A percentile compares a stretch with the other conserved stretches of the same genome.
phyloP scores from a whole-genome alignment of 805 yeast species.

The Saturnispora besseyi region DNA sequence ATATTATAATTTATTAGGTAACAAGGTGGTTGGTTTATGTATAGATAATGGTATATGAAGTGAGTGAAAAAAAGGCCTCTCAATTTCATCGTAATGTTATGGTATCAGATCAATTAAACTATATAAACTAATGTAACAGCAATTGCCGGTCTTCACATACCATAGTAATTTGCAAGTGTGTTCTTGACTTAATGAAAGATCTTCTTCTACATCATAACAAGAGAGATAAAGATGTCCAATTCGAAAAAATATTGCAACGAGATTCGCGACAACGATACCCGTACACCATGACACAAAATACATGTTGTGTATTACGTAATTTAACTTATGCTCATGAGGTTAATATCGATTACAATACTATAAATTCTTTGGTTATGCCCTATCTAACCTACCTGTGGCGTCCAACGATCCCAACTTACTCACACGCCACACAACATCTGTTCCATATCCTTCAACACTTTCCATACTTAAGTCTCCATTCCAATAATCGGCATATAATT shows the following conservation, averaged over 20 bases:
- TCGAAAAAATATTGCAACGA: not conserved
- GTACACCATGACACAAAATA: not conserved
- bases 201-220: not conserved
- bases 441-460: slow-evolving; percentile 84
- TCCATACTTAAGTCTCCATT: slow-evolving; percentile 80
- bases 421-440: slow-evolving; percentile 74
- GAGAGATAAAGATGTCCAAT: not conserved
- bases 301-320: too few relatives aligned
- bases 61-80: too few relatives aligned
- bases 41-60: not conserved
- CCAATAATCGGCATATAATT: slow-evolving; percentile 94
- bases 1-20: not conserved
- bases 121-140: not conserved
- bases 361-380: slow-evolving; percentile 33
- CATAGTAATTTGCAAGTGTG: not conserved
- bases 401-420: slow-evolving; percentile 68
- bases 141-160: not conserved
- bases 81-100: too few relatives aligned
- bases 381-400: slow-evolving; percentile 58
- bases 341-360: not conserved
- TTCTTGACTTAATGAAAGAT: not conserved
- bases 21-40: not conserved
- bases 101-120: too few relatives aligned
- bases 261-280: not conserved
- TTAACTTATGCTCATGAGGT: too few relatives aligned